Evolutionary conservation across 2,329 filamentous ascomycete genomes (phyloP).

Genomic region (Mariannaea elegans): DNA sequence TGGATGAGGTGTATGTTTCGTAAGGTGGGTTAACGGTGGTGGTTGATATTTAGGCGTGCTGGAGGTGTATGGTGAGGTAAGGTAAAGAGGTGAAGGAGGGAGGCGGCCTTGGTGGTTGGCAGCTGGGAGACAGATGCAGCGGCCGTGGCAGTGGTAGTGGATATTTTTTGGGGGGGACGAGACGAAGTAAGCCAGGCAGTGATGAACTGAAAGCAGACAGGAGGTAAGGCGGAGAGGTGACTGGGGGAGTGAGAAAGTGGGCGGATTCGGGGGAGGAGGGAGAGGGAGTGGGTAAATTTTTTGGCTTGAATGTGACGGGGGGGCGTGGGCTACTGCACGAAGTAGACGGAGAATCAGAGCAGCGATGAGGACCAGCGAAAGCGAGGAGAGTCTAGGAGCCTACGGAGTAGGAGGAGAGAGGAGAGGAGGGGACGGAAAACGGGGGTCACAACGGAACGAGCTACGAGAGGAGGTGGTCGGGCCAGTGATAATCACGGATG

Average conservation of each 20-base stretch:
- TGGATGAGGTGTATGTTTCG: slow-evolving; percentile 8
- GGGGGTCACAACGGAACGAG: slow-evolving; percentile 1
- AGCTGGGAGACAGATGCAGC: slow-evolving; percentile 16
- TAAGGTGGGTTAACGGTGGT: slow-evolving; percentile 7
- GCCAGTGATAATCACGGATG: slow-evolving; percentile 10
- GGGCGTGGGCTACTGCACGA: background rate
- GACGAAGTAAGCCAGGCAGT: slow-evolving; percentile 18
- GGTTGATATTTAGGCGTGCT: slow-evolving; percentile 14
- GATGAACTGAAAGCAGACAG: slow-evolving; percentile 17
- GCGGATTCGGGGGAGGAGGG: slow-evolving; percentile 13
- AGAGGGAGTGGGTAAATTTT: slow-evolving; percentile 1
- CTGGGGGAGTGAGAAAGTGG: slow-evolving; percentile 7
- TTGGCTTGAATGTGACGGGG: slow-evolving; percentile 11
- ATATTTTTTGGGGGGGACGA: background rate
- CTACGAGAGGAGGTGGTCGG: slow-evolving; percentile 2
- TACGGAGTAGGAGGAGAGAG: background rate
- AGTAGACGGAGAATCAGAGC: background rate
- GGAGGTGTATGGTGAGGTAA: slow-evolving; percentile 21
- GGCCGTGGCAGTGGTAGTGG: slow-evolving; percentile 20
- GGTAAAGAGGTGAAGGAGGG: slow-evolving; percentile 22
- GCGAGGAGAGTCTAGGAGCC: background rate
- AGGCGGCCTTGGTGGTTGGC: slow-evolving; percentile 20
- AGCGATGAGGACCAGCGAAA: background rate
- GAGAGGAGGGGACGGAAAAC: background rate
- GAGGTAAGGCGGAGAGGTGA: slow-evolving; percentile 13